Base-by-base conservation (phyloP, 23 red algal species). In the Agarophyton chilense region DNA sequence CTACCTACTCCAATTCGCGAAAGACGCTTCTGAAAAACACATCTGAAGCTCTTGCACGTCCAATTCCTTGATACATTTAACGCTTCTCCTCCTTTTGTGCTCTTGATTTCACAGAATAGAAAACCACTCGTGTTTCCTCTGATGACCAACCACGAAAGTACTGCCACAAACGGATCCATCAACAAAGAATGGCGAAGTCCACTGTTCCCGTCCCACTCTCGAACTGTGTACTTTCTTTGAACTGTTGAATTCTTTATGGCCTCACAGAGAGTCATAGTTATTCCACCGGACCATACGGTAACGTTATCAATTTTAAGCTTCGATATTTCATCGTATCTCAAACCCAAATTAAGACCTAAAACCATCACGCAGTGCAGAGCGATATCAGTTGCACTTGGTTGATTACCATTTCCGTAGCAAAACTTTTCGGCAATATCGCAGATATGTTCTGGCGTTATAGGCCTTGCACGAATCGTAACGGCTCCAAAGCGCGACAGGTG, bases 161-260 rank as follows among this genome's bases (percentile, higher is more conserved):
- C 32, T 19, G 60, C 1, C 5, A 71, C 22, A 85, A 67, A 70
- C 33, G 81, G 58, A 70, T 85, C 81, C 34, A 85, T 66, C 10
- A 67, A 52, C 4, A 45, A 10, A n/a, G 81, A 85, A 36, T 68
- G 22, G 22, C 58, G 2, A 50, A 85, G 56, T 8, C 21, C 0
- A 0, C 57, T 60, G 16, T 72, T 85, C 12, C 60, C 32, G 0
- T 43, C 36, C 81, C 81, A 85, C 13, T 66, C 39, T n/a, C 81
- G 28, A 4, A 85, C 10, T 18, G 8, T 39, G 25, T 85, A 85
- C 14, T 24, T 32, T 47, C 38, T 24, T 38, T 62, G 81, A 41
- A 32, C 60, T 10, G 81, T 72, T 4, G 29, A 70, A 38, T 85
- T 85, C 19, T 85, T 85, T 25, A 11, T 56, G 3, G 52, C 8